These are phyloP conservation scores for Neonectria punicea DNA, from an alignment of 2,329 filamentous ascomycete species.

Conservation along the genomic window DNA sequence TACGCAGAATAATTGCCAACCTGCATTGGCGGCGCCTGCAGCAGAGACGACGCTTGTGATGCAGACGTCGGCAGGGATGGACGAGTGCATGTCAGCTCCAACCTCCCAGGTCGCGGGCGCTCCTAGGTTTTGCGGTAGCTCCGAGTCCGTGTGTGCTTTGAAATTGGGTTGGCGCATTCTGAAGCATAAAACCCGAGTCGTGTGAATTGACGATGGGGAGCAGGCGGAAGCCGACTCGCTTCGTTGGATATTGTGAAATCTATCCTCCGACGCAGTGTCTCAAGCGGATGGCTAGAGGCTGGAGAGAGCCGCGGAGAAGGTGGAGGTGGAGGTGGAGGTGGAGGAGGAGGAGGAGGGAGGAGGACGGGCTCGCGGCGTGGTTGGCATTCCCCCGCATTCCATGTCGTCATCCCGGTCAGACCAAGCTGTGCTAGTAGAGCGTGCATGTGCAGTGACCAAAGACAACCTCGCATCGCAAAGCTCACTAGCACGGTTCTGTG, in stretches of 20 bases:
- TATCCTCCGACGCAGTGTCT: neutral
- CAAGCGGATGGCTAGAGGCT: neutral
- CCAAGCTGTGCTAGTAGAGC: conserved; percentile 37
- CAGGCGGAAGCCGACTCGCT: neutral
- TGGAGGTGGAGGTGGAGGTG: conserved; percentile 3
- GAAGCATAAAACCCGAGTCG: neutral
- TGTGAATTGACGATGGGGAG: neutral
- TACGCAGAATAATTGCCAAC: neutral
- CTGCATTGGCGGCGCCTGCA: conserved; percentile 14
- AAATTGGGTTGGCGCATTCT: neutral
- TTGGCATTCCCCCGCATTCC: conserved; percentile 48
- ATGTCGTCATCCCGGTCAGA: conserved; percentile 47
- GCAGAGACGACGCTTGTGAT: conserved; percentile 15
- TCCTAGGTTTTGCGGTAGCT: neutral
- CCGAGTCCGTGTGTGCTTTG: neutral
- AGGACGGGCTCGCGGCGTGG: conserved; percentile 28
- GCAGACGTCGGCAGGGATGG: conserved; percentile 12
- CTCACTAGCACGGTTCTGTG: conserved; percentile 10
- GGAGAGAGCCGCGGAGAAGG: neutral
- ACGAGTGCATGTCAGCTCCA: conserved; percentile 3
- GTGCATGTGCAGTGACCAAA: conserved; percentile 35
- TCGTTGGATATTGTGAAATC: too few species aligned
- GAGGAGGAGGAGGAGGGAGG: conserved; percentile 9
- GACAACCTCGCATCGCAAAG: conserved; percentile 29
- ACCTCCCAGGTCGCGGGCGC: neutral